phyloP scores from a whole-genome alignment of 352 stramenopile genomes.

The Phytophthora quininea region DNA sequence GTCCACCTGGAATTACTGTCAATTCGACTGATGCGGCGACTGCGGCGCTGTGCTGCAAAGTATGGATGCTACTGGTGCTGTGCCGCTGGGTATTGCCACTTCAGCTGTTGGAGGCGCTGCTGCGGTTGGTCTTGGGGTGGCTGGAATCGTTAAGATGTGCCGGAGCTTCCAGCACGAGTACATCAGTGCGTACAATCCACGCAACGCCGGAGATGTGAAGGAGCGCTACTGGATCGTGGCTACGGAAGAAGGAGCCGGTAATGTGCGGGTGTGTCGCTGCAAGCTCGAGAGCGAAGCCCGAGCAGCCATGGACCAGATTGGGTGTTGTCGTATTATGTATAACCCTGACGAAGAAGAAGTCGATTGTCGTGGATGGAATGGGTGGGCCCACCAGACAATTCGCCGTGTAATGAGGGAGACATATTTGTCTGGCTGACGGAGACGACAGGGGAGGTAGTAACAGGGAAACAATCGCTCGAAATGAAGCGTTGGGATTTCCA shows the following conservation, averaged over 20 bases:
- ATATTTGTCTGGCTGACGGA: conserved; percentile 17
- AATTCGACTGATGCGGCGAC: too few species aligned
- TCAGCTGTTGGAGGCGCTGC: not conserved
- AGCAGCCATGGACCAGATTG: conserved; percentile 16
- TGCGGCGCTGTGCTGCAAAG: conserved; percentile 43
- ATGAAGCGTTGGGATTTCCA: too few species aligned
- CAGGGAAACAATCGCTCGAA: too few species aligned
- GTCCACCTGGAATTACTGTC: too few species aligned
- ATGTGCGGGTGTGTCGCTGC: conserved; percentile 31
- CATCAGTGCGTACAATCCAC: conserved; percentile 23
- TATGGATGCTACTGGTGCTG: conserved; percentile 35
- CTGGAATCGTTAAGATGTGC: conserved; percentile 17
- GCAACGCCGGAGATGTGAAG: not conserved
- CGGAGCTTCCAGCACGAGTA: conserved; percentile 27
- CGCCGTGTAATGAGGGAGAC: conserved; percentile 27
- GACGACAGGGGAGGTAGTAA: too few species aligned
- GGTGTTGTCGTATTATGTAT: conserved; percentile 31
- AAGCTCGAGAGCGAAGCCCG: conserved; percentile 12
- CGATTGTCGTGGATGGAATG: conserved; percentile 15
- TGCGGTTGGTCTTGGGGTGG: conserved; percentile 2
- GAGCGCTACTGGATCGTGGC: conserved; percentile 25
- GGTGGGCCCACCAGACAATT: conserved; percentile 20
- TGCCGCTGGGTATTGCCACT: conserved; percentile 3
- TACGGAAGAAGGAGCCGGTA: conserved; percentile 29
- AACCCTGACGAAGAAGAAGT: conserved; percentile 17